These are phyloP conservation scores for Phlegmacium glaucopus DNA, from an alignment of 768 basidiomycete species.

Conservation along the genomic window DNA sequence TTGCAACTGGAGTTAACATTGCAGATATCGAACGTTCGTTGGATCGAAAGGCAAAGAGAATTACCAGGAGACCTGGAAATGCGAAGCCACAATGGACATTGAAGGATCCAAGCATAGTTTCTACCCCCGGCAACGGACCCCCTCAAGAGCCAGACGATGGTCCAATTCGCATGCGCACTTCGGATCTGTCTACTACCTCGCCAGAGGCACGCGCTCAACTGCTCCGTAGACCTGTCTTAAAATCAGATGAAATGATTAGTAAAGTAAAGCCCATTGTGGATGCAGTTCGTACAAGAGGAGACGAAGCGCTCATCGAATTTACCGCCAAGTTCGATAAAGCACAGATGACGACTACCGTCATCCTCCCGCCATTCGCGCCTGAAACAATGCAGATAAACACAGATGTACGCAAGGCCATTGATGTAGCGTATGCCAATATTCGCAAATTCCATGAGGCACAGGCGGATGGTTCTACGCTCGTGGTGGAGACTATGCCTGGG, in stretches of 20 bases:
- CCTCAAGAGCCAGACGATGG: conserved; percentile 23
- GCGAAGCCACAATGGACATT: conserved; percentile 81
- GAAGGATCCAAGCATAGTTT: conserved; percentile 18
- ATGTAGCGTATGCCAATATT: conserved; percentile 89
- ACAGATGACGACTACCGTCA: conserved; percentile 59
- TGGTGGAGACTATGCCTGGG: conserved; percentile 97
- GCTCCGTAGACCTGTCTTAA: conserved; percentile 87
- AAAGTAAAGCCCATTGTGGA: conserved; percentile 95
- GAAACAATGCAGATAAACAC: conserved; percentile 60
- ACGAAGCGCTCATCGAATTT: conserved; percentile 80
- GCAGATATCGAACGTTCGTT: conserved; percentile 81
- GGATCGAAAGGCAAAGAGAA: conserved; percentile 81
- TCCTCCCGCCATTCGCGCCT: conserved; percentile 76
- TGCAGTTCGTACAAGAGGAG: conserved; percentile 79
- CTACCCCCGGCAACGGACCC: conserved; percentile 12
- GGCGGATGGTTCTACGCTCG: conserved; percentile 60
- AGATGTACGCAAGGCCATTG: conserved; percentile 76
- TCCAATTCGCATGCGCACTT: conserved; percentile 77
- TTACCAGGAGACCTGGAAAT: conserved; percentile 85
- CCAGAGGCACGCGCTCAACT: conserved; percentile 59
- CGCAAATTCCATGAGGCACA: conserved; percentile 90
- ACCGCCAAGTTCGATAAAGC: conserved; percentile 94
- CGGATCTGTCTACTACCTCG: conserved; percentile 48
- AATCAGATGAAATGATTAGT: conserved; percentile 82
- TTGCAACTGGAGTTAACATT: conserved; percentile 77